Conservation (phyloP, 2,329 filamentous ascomycete genomes). For the Nigrospora oryzae region DNA sequence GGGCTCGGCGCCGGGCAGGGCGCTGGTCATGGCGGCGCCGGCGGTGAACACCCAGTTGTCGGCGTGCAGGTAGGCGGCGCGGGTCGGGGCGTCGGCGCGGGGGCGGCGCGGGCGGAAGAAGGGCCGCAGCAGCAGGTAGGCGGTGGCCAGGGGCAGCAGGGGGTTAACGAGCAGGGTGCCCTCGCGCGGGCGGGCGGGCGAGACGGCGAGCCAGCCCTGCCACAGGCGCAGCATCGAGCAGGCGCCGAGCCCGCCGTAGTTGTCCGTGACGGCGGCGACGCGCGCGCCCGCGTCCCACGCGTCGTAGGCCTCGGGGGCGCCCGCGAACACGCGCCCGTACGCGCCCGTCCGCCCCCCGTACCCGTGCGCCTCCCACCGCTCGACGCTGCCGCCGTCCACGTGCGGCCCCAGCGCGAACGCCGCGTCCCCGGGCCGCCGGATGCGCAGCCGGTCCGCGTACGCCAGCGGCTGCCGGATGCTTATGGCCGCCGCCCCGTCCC, state of each 20-base stretch:
- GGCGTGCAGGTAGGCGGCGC: conserved; percentile 36
- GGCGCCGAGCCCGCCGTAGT: conserved; percentile 74
- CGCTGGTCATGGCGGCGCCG: conserved; percentile 37
- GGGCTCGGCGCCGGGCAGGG: conserved; percentile 60
- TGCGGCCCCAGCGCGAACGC: conserved; percentile 64
- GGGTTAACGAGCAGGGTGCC: conserved; percentile 81
- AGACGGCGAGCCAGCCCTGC: conserved; percentile 84
- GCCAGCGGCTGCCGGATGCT: conserved; percentile 47
- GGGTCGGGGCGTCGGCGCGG: conserved; percentile 26
- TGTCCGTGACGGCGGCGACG: conserved; percentile 59
- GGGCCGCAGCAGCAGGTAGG: conserved; percentile 73
- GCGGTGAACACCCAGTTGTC: conserved; percentile 55
- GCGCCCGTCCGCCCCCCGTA: conserved; percentile 47
- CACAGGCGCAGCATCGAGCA: conserved; percentile 83
- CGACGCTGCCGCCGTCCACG: conserved; percentile 65
- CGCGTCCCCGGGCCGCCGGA: conserved; percentile 60
- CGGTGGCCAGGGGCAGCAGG: conserved; percentile 63
- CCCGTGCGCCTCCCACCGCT: conserved; percentile 65
- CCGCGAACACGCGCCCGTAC: conserved; percentile 65
- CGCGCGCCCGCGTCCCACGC: conserved; percentile 71
- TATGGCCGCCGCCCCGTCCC: conserved; percentile 37
- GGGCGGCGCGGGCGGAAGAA: conserved; percentile 59
- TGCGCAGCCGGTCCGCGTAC: conserved; percentile 66
- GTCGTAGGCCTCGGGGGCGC: conserved; percentile 72
- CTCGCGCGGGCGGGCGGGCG: conserved; percentile 60